Evolutionary conservation across 108 stramenopile genomes (phyloP), one percentile per base, ranked within the genome.

Genomic region (Nannochloropsis gaditana): DNA sequence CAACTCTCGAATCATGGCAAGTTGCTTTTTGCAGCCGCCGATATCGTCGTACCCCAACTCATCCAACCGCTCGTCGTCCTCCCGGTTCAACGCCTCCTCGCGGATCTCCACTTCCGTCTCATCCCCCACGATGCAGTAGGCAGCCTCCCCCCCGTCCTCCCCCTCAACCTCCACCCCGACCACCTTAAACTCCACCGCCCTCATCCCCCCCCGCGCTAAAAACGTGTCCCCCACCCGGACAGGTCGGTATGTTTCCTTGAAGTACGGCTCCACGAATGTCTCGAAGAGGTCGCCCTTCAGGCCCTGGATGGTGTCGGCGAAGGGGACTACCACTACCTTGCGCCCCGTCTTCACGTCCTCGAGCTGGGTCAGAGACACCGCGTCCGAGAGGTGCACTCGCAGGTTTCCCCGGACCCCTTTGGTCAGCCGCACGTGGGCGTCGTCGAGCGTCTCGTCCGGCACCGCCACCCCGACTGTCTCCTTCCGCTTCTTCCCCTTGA

Each of bases 21-120:
- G 93, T 81, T 96, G 94, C 87, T 93, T 94, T 73, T 93, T 94
- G 84, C 94, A 93, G 43, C 98, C 98, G 44, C 98, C 98, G 45
- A 99, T 93, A 45, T 96, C 96, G 84, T 96, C 97, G 85, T 99
- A 99, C 3, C 91, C 90, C 21, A 91, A 82, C 81, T 91, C 91
- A 84, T 89, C 85, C 6, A 88, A 83, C 43, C 91, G 86, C 50
- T 91, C 90, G 81, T 91, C 91, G 21, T 89, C 89, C 21, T 91
- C 90, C 19, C 90, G 89, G 44, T 88, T 86, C 44, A 91, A 80
- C 17, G 89, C 43, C 2, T 88, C 89, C 15, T 87, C 86, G 50
- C 91, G 89, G 42, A 82, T 47, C 1, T 89, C 81, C 2, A 91
- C 83, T 50, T 88, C 84, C 8, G 91, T 91, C 44, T 90, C 89